phyloP scores from a whole-genome alignment of 306 rosid genomes.

The Quercus aquifolioides region DNA sequence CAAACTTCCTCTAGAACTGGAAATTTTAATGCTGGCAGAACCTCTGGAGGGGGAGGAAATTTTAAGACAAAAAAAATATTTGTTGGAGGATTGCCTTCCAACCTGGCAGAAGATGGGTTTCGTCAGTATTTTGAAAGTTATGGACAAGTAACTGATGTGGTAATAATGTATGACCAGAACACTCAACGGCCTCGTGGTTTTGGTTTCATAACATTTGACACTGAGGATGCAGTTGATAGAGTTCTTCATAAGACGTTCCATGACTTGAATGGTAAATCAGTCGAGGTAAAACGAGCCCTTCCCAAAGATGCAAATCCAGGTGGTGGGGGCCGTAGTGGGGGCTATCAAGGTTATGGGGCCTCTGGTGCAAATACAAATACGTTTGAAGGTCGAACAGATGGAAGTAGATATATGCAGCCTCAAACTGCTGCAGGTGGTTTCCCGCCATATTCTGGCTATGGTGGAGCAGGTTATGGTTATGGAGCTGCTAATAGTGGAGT shows the following conservation, averaged over 20 bases:
- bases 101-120: conserved; percentile 56
- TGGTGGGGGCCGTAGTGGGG: conserved; percentile 51
- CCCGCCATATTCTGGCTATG: conserved; percentile 50
- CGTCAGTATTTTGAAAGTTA: conserved; percentile 55
- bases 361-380: conserved; percentile 40
- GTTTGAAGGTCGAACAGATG: conserved; percentile 49
- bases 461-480: conserved; percentile 50
- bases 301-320: conserved; percentile 63
- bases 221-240: conserved; percentile 60
- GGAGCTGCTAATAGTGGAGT: conserved; percentile 40
- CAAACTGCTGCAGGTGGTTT: conserved; percentile 46
- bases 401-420: conserved; percentile 47
- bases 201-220: conserved; percentile 61
- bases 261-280: conserved; percentile 57
- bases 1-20: conserved; percentile 52
- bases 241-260: conserved; percentile 55
- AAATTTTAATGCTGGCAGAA: conserved; percentile 30
- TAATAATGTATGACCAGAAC: conserved; percentile 64
- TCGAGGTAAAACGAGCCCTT: conserved; percentile 63
- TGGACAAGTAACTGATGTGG: conserved; percentile 57
- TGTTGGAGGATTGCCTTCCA: conserved; percentile 61
- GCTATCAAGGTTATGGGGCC: conserved; percentile 46
- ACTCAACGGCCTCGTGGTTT: conserved; percentile 68
- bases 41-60: conserved; percentile 56
- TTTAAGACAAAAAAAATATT: conserved; percentile 58